Percentiles rank a stretch among this genome's conserved stretches.
phyloP scores from a whole-genome alignment of 768 basidiomycete genomes.

The Mycena leptocephala region DNA sequence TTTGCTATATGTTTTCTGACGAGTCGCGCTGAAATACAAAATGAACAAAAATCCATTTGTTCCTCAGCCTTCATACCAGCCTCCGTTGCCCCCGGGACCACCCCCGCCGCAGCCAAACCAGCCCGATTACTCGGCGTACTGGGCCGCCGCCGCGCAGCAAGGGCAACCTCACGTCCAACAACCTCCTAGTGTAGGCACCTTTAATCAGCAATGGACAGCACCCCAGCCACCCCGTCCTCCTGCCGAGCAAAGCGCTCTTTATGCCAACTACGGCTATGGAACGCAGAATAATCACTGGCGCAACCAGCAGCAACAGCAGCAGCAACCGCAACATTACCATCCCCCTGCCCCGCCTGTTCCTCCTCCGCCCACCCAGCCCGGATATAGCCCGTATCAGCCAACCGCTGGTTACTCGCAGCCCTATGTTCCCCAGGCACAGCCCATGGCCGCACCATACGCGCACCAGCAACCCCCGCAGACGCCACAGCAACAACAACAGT shows the following conservation, averaged over 20 bases:
- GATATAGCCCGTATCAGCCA: conserved; percentile 86
- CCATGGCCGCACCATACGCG: conserved; percentile 64
- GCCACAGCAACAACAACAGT: conserved; percentile 55
- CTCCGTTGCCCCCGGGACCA: conserved; percentile 86
- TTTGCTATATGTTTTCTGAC: neutral
- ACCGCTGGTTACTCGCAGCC: conserved; percentile 75
- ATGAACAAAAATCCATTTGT: conserved; percentile 94
- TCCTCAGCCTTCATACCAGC: conserved; percentile 80
- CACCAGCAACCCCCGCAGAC: conserved; percentile 63
- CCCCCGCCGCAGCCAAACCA: conserved; percentile 79
- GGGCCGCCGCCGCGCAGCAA: conserved; percentile 65
- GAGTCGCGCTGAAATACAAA: conserved; percentile 5
- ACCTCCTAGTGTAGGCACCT: conserved; percentile 65
- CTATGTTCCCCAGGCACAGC: conserved; percentile 77
- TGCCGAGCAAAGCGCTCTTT: conserved; percentile 87
- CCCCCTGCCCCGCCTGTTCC: conserved; percentile 67
- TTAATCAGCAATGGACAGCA: conserved; percentile 78
- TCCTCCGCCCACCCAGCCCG: conserved; percentile 69
- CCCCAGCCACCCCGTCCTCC: conserved; percentile 79
- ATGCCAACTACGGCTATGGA: conserved; percentile 95
- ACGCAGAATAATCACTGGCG: conserved; percentile 71
- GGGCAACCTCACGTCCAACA: conserved; percentile 64
- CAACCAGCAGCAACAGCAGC: conserved; percentile 79
- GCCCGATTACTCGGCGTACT: conserved; percentile 86
- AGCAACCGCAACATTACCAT: conserved; percentile 67